A percentile compares a stretch with the other conserved stretches of the same genome.
phyloP scores from a whole-genome alignment of 108 stramenopile species.

The Skeletonema costatum region DNA sequence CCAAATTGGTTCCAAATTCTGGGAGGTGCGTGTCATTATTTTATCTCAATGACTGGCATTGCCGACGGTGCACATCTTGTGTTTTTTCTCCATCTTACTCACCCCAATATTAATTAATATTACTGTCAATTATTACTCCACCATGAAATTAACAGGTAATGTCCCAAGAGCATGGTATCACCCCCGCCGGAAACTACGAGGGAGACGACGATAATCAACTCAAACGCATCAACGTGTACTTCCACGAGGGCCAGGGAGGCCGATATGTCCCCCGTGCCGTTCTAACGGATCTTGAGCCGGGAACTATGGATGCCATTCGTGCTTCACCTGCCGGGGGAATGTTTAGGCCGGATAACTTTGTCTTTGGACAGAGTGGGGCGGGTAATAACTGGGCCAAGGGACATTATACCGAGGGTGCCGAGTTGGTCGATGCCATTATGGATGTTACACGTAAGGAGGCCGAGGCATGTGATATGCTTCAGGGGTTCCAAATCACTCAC shows the following conservation, averaged over 20 bases:
- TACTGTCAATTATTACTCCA: not conserved
- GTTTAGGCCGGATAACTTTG: conserved; percentile 89
- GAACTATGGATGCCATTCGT: conserved; percentile 88
- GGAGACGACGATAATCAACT: conserved; percentile 82
- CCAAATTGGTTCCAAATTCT: conserved; percentile 98
- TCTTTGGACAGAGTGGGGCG: conserved; percentile 84
- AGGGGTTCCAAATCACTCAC: conserved; percentile 90
- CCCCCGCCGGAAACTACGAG: conserved; percentile 51
- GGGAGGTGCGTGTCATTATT: conserved; percentile 78
- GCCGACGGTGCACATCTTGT: not conserved
- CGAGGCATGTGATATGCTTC: conserved; percentile 82
- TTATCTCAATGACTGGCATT: not conserved
- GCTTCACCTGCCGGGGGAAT: conserved; percentile 79
- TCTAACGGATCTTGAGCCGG: conserved; percentile 78
- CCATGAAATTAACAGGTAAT: conserved; percentile 49
- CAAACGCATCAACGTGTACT: conserved; percentile 87
- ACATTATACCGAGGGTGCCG: conserved; percentile 90
- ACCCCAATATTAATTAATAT: not conserved
- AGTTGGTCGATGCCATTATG: conserved; percentile 82
- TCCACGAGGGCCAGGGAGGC: conserved; percentile 76
- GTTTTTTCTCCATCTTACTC: not conserved
- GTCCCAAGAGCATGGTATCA: conserved; percentile 84
- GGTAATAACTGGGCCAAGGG: conserved; percentile 94
- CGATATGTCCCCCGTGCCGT: conserved; percentile 88
- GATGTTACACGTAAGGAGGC: conserved; percentile 90